phyloP scores from a whole-genome alignment of 129 eudicot species.

The Lactuca saligna region DNA sequence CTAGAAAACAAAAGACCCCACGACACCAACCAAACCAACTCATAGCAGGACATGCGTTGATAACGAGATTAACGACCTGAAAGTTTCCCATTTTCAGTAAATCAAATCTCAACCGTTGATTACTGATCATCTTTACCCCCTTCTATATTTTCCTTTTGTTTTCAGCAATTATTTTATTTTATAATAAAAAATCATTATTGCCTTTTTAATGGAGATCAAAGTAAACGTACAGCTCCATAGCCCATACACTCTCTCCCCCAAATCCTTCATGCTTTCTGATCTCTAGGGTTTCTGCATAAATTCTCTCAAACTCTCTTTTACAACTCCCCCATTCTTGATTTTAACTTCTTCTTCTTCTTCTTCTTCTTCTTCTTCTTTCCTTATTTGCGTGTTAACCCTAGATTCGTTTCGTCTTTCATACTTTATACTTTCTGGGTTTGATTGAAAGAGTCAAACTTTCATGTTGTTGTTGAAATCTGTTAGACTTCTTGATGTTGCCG shows the following conservation, averaged over 20 bases:
- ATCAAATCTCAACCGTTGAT: slow-evolving; percentile 19
- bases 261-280: slow-evolving; percentile 10
- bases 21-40: slow-evolving; percentile 11
- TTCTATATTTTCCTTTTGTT: slow-evolving; percentile 1
- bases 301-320: slow-evolving; percentile 24
- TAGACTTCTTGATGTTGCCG: slow-evolving; percentile 21
- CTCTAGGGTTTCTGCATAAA: slow-evolving; percentile 33
- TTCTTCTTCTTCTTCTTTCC: slow-evolving; percentile 7
- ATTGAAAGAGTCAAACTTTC: slow-evolving; percentile 1
- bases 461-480: slow-evolving; percentile 9
- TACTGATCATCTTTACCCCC: slow-evolving; percentile 17
- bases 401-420: slow-evolving; percentile 7
- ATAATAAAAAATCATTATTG: slow-evolving; percentile 8
- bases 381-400: slow-evolving; percentile 1
- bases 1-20: not conserved
- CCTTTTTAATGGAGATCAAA: slow-evolving; percentile 19
- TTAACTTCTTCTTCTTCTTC: slow-evolving; percentile 6
- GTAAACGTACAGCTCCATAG: not conserved
- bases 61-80: slow-evolving; percentile 37
- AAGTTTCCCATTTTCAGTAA: slow-evolving; percentile 4
- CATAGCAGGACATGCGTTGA: slow-evolving; percentile 32
- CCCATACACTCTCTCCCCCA: slow-evolving; percentile 15
- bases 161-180: not conserved
- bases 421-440: slow-evolving; percentile 27
- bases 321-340: slow-evolving; percentile 1